Evolutionary conservation across 1,139 yeast genomes (phyloP), one percentile per base, ranked within the genome.

Genomic region (Yamadazyma atmosphaerica): DNA sequence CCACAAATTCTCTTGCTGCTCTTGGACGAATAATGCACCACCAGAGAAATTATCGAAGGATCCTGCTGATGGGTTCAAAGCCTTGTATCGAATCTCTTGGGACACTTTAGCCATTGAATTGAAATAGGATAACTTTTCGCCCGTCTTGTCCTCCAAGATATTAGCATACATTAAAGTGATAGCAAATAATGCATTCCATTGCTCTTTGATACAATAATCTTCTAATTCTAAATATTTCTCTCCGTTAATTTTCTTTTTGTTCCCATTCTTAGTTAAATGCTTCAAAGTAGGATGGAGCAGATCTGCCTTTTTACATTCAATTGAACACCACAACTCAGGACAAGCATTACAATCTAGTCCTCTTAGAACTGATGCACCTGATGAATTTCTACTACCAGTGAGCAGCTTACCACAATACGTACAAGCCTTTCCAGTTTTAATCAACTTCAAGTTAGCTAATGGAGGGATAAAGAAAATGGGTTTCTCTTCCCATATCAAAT

Each of bases 381-480:
- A 45, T 11, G 49, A 50, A 15, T 56, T 58, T 29, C 43, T 40
- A 3, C 54, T 37, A 36, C 54, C 56, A 19, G 74, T 72, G 34
- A 85, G 63, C 3, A 84, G 70, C 33, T 75, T 73, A 1, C 95
- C 90, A 65, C 98, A 90, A 52, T 77, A 75, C 1, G 90, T 72
- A 58, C 98, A 90, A 3, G 90, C 88, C 50, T 79, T 79, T 0
- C 94, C 90, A 14, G 65, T 58, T 37, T 77, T 73, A 46, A 86
- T 78, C 42, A 87, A 63, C 34, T 78, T 73, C 24, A 80, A 60
- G 45, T 83, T 77, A 13, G 86, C 92, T 50, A 86, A 69, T 1
- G 87, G 86, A 0, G 95, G 90, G 0, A 86, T 65, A 28, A 79
- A 72, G 38, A 86, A 78, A 37, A 85, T 64, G 1, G 95, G 90